phyloP scores from a whole-genome alignment of 257 asterid species.

The Gentiana straminea region DNA sequence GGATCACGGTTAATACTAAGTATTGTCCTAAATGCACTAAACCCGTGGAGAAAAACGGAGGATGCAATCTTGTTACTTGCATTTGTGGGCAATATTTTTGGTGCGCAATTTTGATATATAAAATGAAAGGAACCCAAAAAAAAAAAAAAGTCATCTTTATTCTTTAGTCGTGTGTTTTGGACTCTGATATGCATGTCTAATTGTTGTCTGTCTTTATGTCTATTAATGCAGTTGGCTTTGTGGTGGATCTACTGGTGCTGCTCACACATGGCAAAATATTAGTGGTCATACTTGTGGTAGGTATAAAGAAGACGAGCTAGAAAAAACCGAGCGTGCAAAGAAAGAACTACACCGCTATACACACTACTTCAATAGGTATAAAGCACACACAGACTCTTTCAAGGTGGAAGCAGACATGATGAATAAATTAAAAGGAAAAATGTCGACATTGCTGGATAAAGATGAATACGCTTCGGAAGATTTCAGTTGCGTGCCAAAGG shows the following conservation, averaged over 20 bases:
- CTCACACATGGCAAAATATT: conserved; percentile 23
- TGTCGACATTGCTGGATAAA: conserved; percentile 14
- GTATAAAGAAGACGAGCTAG: conserved; percentile 16
- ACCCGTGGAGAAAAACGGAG: conserved; percentile 47
- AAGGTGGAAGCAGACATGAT: conserved; percentile 25
- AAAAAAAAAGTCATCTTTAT: too few species aligned
- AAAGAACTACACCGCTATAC: conserved; percentile 28
- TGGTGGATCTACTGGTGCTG: conserved; percentile 40
- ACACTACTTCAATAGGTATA: conserved; percentile 35
- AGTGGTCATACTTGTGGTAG: conserved; percentile 40
- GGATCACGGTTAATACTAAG: conserved; percentile 30
- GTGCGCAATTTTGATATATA: conserved; percentile 14
- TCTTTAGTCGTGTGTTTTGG: too few species aligned
- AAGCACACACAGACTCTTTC: conserved; percentile 39
- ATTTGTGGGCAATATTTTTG: conserved; percentile 52
- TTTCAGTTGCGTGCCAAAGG: conserved; percentile 37
- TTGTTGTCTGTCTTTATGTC: too few species aligned
- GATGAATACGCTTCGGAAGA: conserved; percentile 14
- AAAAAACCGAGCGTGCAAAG: conserved; percentile 11
- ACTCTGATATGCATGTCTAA: too few species aligned
- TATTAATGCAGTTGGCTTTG: conserved; percentile 45
- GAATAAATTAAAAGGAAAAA: conserved; percentile 20
- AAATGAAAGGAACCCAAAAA: too few species aligned
- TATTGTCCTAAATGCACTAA: conserved; percentile 45
- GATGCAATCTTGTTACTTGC: conserved; percentile 46